Conservation (phyloP, 179 eudicot genomes). For the Carnegiea gigantea region DNA sequence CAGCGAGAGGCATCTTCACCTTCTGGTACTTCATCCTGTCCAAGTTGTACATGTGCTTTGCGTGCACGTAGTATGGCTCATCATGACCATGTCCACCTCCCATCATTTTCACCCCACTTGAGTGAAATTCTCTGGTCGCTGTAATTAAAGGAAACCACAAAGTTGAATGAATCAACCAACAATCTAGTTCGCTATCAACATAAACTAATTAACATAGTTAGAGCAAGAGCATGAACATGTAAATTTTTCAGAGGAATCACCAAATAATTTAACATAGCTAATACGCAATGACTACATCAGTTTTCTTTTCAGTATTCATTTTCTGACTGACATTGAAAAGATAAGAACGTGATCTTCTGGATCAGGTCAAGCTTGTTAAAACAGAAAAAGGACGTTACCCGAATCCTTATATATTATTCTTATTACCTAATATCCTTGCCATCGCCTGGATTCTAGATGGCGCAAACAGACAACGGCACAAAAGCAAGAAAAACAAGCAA, state of each 20-base stretch:
- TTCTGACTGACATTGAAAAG: neutral
- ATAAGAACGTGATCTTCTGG: neutral
- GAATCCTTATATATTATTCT: neutral
- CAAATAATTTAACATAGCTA: neutral
- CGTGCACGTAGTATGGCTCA: slow-evolving; percentile 79
- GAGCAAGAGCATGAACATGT: neutral
- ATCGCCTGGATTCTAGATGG: neutral
- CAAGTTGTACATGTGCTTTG: slow-evolving; percentile 99
- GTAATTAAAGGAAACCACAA: slow-evolving; percentile 13
- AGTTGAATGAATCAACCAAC: neutral
- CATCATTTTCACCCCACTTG: slow-evolving; percentile 79
- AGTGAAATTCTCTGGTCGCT: slow-evolving; percentile 74
- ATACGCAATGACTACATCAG: neutral
- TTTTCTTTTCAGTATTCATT: neutral
- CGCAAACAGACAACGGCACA: neutral
- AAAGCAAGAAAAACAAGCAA: neutral
- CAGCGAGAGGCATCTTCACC: slow-evolving; percentile 62
- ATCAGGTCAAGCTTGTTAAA: neutral
- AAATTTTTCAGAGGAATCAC: neutral
- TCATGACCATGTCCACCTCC: slow-evolving; percentile 70
- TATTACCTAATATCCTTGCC: neutral
- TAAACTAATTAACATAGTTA: neutral
- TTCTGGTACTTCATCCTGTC: slow-evolving; percentile 83
- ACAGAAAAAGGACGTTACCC: neutral
- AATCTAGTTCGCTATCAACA: neutral